These are phyloP conservation scores for Camellia japonica DNA, from an alignment of 148 eudicot genomes.

Conservation along the genomic window DNA sequence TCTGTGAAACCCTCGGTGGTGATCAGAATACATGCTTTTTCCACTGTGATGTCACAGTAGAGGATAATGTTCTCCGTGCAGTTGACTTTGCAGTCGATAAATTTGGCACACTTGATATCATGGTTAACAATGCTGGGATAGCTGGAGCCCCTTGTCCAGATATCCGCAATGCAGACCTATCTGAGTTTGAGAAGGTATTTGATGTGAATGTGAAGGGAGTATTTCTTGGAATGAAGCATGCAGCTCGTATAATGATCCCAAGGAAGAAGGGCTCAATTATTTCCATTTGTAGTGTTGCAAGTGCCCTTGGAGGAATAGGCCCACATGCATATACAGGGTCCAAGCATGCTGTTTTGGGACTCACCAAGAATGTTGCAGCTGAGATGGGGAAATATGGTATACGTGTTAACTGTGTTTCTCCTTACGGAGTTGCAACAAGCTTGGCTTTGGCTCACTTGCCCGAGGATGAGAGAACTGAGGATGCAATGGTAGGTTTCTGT, in stretches of 20 bases:
- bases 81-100: conserved; percentile 58
- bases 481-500: conserved; percentile 51
- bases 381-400: conserved; percentile 83
- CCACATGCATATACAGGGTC: conserved; percentile 89
- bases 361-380: conserved; percentile 85
- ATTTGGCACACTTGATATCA: conserved; percentile 74
- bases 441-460: conserved; percentile 68
- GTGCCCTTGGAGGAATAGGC: conserved; percentile 61
- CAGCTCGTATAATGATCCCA: conserved; percentile 90
- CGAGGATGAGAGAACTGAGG: conserved; percentile 74
- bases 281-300: conserved; percentile 64
- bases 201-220: conserved; percentile 78
- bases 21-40: conserved; percentile 33
- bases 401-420: conserved; percentile 88
- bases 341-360: conserved; percentile 86
- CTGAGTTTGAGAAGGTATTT: conserved; percentile 61
- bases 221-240: conserved; percentile 94
- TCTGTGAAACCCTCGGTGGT: conserved; percentile 49
- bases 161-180: conserved; percentile 54
- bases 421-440: conserved; percentile 72
- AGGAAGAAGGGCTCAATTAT: conserved; percentile 65
- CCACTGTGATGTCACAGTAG: conserved; percentile 71
- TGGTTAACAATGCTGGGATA: conserved; percentile 89
- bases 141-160: conserved; percentile 60
- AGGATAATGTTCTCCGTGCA: conserved; percentile 62